Evolutionary conservation across 805 yeast genomes (phyloP).

Genomic region (Monosporozyma solicola): DNA sequence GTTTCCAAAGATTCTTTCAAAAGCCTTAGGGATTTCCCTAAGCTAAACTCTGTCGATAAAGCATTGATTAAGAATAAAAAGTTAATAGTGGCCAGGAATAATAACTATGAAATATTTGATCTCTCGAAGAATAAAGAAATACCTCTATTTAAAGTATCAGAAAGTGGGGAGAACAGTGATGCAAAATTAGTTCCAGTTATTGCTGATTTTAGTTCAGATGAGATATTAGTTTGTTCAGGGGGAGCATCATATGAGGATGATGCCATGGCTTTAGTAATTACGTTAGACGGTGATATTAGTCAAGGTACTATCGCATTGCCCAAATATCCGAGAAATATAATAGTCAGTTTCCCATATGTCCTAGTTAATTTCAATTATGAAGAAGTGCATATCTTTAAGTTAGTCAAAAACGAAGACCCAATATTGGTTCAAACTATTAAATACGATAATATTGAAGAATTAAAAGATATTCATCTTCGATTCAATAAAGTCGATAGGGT

Average conservation of each 20-base stretch:
- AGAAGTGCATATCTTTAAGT: conserved; percentile 3
- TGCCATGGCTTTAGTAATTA: conserved; percentile 26
- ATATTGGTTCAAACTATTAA: conserved; percentile 10
- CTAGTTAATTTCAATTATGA: conserved; percentile 13
- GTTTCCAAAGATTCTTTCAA: conserved; percentile 8
- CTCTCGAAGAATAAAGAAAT: conserved; percentile 8
- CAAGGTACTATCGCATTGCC: conserved; percentile 25
- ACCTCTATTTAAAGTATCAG: conserved; percentile 26
- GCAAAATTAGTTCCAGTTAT: conserved; percentile 19
- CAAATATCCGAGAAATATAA: conserved; percentile 18
- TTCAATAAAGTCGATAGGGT: conserved; percentile 10
- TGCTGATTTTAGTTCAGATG: conserved; percentile 9
- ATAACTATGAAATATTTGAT: conserved; percentile 21
- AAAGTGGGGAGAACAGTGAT: conserved; percentile 9
- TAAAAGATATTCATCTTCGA: conserved; percentile 2
- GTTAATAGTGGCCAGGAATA: conserved; percentile 17
- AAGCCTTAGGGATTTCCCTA: conserved; percentile 5
- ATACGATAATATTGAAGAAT: conserved; percentile 1
- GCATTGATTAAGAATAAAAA: conserved; percentile 7
- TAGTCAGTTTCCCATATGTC: conserved; percentile 20
- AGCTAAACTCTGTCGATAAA: background rate
- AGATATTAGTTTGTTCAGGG: conserved; percentile 25
- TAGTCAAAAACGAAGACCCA: conserved; percentile 12
- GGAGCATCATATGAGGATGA: conserved; percentile 19
- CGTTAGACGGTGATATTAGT: conserved; percentile 25